Conservation (phyloP, 2,329 filamentous ascomycete genomes). For the Erysiphe pulchra region DNA sequence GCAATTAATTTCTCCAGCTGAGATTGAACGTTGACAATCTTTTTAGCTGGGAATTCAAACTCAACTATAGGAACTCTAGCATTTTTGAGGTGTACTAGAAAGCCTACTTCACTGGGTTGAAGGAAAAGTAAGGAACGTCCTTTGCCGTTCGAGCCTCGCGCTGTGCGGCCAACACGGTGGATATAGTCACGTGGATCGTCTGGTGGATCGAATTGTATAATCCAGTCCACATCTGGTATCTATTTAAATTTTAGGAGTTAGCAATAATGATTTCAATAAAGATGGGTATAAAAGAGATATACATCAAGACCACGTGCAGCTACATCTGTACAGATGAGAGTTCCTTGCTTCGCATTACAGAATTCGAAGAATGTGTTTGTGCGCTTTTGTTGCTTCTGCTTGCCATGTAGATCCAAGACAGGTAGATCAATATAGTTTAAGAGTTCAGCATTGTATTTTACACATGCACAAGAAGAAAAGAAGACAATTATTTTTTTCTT, state of each 20-base stretch:
- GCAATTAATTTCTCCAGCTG: conserved; percentile 85
- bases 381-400: conserved; percentile 97
- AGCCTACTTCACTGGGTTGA: conserved; percentile 75
- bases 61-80: conserved; percentile 84
- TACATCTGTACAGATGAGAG: conserved; percentile 87
- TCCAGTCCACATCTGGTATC: conserved; percentile 90
- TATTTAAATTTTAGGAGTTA: conserved; percentile 12
- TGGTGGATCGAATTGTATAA: conserved; percentile 84
- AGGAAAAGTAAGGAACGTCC: conserved; percentile 83
- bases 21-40: conserved; percentile 72
- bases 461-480: conserved; percentile 74
- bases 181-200: conserved; percentile 83
- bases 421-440: conserved; percentile 94
- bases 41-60: conserved; percentile 81
- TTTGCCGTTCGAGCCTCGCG: conserved; percentile 57
- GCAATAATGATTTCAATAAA: not conserved
- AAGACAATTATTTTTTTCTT: conserved; percentile 93
- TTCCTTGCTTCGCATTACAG: conserved; percentile 59
- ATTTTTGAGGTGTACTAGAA: conserved; percentile 73
- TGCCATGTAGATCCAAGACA: conserved; percentile 67
- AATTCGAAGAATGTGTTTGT: conserved; percentile 98
- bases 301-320: conserved; percentile 80
- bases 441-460: conserved; percentile 87
- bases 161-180: conserved; percentile 86
- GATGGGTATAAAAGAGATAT: conserved; percentile 12